Evolutionary conservation across 148 eudicot genomes (phyloP).

Genomic region (Chenopodium album): DNA sequence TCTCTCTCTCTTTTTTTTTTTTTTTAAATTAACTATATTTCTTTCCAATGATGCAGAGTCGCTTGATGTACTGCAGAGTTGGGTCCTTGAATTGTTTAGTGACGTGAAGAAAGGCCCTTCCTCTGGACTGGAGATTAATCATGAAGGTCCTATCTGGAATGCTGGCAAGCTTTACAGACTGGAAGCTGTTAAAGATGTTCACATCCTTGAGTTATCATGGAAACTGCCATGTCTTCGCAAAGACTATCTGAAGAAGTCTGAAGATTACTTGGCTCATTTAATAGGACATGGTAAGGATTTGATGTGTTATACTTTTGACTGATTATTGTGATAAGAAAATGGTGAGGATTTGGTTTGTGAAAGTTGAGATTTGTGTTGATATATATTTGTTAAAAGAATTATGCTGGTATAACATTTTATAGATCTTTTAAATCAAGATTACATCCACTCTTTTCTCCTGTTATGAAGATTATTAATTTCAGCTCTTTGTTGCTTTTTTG

Average conservation of each 20-base stretch:
- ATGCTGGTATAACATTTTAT: neutral
- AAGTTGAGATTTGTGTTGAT: neutral
- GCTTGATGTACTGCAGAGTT: constrained; percentile 82
- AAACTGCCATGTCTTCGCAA: constrained; percentile 83
- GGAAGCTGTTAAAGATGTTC: constrained; percentile 93
- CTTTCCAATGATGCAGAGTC: constrained; percentile 57
- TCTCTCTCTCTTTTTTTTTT: neutral
- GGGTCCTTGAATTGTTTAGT: constrained; percentile 81
- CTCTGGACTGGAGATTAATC: constrained; percentile 39
- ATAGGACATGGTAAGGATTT: constrained; percentile 84
- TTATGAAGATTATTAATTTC: neutral
- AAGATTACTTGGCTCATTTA: constrained; percentile 93
- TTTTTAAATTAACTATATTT: neutral
- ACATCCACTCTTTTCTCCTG: neutral
- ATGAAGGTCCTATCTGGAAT: constrained; percentile 69
- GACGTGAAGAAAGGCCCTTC: constrained; percentile 57
- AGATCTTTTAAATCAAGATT: neutral
- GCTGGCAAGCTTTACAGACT: constrained; percentile 79
- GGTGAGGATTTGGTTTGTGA: neutral
- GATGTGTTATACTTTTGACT: neutral
- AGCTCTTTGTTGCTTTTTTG: neutral
- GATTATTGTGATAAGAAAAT: neutral
- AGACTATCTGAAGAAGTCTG: constrained; percentile 80
- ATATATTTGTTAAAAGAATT: neutral
- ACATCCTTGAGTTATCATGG: constrained; percentile 85